A percentile compares a stretch with the other conserved stretches of the same genome.
phyloP scores from a whole-genome alignment of 1,284 basidiomycete genomes.

The Malassezia dermatis region DNA sequence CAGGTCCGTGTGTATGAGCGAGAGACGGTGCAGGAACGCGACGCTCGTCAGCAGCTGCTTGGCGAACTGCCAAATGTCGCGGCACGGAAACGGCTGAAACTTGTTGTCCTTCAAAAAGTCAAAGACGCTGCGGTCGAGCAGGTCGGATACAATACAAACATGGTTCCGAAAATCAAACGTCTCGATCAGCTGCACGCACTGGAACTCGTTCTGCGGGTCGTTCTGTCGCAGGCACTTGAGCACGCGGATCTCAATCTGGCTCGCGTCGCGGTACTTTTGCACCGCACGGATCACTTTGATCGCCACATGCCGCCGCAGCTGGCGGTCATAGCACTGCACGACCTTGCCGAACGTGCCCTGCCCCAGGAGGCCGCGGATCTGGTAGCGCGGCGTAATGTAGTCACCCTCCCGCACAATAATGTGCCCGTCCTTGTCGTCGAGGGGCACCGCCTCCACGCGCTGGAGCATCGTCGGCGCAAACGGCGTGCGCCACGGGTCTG shows the following conservation, averaged over 20 bases:
- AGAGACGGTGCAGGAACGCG: conserved; percentile 81
- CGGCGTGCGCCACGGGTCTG: background rate
- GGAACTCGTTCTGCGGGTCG: conserved; percentile 79
- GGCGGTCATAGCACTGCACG: conserved; percentile 78
- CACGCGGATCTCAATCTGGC: conserved; percentile 94
- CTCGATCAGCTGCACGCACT: conserved; percentile 91
- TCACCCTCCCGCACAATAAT: conserved; percentile 48
- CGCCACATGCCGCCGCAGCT: conserved; percentile 62
- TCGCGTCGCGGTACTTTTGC: conserved; percentile 72
- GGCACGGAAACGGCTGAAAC: conserved; percentile 87
- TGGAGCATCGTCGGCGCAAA: background rate
- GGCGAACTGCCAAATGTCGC: conserved; percentile 92
- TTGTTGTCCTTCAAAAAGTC: conserved; percentile 98
- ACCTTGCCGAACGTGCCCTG: conserved; percentile 99
- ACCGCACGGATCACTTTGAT: conserved; percentile 79
- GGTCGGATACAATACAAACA: conserved; percentile 91
- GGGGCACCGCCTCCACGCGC: conserved; percentile 10
- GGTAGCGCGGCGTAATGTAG: conserved; percentile 40
- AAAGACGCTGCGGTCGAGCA: conserved; percentile 94
- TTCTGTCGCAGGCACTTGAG: conserved; percentile 79
- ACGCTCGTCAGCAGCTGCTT: conserved; percentile 83
- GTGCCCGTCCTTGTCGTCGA: conserved; percentile 50
- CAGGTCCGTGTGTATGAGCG: conserved; percentile 91
- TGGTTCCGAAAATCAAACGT: conserved; percentile 97
- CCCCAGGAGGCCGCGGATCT: conserved; percentile 76